Percentiles rank a stretch among this genome's conserved stretches.
These are phyloP conservation scores for Ogataea nitratoaversa DNA, from an alignment of 805 yeast species.

Conservation along the genomic window DNA sequence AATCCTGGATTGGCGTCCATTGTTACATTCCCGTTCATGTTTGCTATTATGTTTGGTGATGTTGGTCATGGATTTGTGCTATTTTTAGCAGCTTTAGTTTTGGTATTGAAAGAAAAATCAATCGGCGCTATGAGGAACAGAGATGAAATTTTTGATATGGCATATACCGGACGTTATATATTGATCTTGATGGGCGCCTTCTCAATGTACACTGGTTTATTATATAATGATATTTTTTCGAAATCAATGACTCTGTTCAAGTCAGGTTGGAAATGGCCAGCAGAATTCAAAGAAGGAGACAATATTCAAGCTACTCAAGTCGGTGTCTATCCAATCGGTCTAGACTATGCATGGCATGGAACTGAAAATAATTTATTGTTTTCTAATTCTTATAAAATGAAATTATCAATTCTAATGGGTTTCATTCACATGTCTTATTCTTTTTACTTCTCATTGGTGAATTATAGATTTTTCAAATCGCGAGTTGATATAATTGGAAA, in stretches of 20 bases:
- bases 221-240: slow-evolving; percentile 93
- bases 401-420: slow-evolving; percentile 91
- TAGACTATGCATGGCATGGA: slow-evolving; percentile 97
- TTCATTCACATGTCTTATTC: slow-evolving; percentile 93
- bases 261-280: slow-evolving; percentile 95
- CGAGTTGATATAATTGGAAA: slow-evolving; percentile 83
- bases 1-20: slow-evolving; percentile 74
- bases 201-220: slow-evolving; percentile 91
- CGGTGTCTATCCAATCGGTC: slow-evolving; percentile 77
- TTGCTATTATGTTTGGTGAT: slow-evolving; percentile 99
- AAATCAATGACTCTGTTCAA: slow-evolving; percentile 82
- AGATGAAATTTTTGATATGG: slow-evolving; percentile 97
- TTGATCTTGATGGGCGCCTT: slow-evolving; percentile 88
- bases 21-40: slow-evolving; percentile 83
- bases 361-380: slow-evolving; percentile 87
- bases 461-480: slow-evolving; percentile 65
- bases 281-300: slow-evolving; percentile 63
- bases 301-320: slow-evolving; percentile 58
- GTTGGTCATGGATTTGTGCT: slow-evolving; percentile 91
- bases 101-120: slow-evolving; percentile 71
- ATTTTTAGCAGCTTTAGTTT: slow-evolving; percentile 62
- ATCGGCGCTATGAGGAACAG: slow-evolving; percentile 60
- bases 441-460: slow-evolving; percentile 76
- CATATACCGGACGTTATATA: slow-evolving; percentile 88
- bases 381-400: slow-evolving; percentile 96